Conservation (phyloP, 768 basidiomycete genomes). For the Roridomyces roridus region DNA sequence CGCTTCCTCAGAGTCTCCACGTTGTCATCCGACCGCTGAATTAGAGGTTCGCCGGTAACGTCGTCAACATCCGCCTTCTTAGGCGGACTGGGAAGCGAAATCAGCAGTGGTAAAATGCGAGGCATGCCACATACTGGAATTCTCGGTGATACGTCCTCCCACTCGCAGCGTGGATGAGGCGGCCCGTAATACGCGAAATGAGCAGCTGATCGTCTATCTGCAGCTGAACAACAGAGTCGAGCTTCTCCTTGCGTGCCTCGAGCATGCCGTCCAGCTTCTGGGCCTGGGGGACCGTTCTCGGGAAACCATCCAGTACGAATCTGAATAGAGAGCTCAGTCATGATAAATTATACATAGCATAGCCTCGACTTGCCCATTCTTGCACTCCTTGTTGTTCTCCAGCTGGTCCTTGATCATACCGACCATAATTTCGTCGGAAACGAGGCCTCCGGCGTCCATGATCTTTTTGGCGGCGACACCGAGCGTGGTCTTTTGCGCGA, state of each 20-base stretch:
- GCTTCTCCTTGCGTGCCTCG: constrained; percentile 76
- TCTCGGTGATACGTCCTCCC: constrained; percentile 95
- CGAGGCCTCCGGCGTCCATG: constrained; percentile 96
- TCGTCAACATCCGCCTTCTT: constrained; percentile 97
- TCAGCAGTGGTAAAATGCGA: not conserved
- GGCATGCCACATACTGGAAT: constrained; percentile 75
- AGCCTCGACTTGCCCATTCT: constrained; percentile 82
- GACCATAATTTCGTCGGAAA: constrained; percentile 96
- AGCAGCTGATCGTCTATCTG: constrained; percentile 93
- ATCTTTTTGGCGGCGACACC: constrained; percentile 95
- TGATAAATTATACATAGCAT: not conserved
- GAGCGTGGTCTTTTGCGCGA: constrained; percentile 82
- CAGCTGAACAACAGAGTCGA: constrained; percentile 92
- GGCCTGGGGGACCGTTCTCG: constrained; percentile 95
- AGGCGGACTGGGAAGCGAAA: constrained; percentile 71
- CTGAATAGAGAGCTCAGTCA: constrained; percentile 51
- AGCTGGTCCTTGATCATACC: constrained; percentile 97
- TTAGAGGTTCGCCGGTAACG: constrained; percentile 92
- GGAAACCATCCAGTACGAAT: constrained; percentile 99
- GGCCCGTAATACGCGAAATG: constrained; percentile 97
- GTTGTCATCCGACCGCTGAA: constrained; percentile 98
- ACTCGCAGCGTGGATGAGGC: constrained; percentile 87
- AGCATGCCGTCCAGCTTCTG: constrained; percentile 97
- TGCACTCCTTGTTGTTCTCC: constrained; percentile 89
- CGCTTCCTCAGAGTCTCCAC: constrained; percentile 94